phyloP scores from a whole-genome alignment of 2,329 filamentous ascomycete species.

The Camptophora hylomeconis region DNA sequence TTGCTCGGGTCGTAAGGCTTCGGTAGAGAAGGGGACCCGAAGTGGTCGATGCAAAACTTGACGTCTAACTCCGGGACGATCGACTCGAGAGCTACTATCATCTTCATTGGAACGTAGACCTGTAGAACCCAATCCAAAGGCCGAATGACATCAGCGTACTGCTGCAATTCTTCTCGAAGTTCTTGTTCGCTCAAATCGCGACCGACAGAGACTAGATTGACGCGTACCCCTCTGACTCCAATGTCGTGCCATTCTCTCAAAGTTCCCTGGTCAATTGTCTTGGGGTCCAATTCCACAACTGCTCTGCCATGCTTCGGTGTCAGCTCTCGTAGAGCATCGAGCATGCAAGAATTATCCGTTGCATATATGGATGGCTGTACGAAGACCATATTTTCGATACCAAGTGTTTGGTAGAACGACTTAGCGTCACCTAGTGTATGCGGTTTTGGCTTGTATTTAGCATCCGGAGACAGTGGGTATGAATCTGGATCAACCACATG shows the following conservation, averaged over 20 bases:
- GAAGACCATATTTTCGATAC: conserved; percentile 43
- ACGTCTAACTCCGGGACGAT: conserved; percentile 38
- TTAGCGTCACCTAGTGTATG: conserved; percentile 40
- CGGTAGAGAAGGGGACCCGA: conserved; percentile 37
- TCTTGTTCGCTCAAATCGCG: conserved; percentile 27
- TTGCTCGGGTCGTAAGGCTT: conserved; percentile 7
- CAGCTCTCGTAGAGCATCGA: conserved; percentile 39
- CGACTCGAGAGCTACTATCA: conserved; percentile 35
- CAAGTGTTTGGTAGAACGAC: conserved; percentile 37
- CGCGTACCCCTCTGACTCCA: conserved; percentile 45
- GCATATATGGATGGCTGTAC: conserved; percentile 52
- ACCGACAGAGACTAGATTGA: conserved; percentile 45
- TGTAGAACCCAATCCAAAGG: conserved; percentile 45
- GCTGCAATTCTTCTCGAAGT: conserved; percentile 29
- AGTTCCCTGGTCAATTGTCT: conserved; percentile 23
- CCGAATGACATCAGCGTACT: conserved; percentile 38
- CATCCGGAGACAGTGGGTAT: conserved; percentile 36
- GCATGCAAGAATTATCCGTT: conserved; percentile 45
- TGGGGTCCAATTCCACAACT: conserved; percentile 44
- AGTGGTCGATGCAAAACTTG: conserved; percentile 47
- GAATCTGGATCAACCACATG: conserved; percentile 43
- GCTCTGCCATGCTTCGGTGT: conserved; percentile 39
- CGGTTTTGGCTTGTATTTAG: conserved; percentile 38
- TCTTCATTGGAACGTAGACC: conserved; percentile 42
- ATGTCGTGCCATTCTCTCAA: conserved; percentile 42